These are phyloP conservation scores for Ophiostoma quercus DNA, from an alignment of 2,329 filamentous ascomycete genomes.

Conservation along the genomic window DNA sequence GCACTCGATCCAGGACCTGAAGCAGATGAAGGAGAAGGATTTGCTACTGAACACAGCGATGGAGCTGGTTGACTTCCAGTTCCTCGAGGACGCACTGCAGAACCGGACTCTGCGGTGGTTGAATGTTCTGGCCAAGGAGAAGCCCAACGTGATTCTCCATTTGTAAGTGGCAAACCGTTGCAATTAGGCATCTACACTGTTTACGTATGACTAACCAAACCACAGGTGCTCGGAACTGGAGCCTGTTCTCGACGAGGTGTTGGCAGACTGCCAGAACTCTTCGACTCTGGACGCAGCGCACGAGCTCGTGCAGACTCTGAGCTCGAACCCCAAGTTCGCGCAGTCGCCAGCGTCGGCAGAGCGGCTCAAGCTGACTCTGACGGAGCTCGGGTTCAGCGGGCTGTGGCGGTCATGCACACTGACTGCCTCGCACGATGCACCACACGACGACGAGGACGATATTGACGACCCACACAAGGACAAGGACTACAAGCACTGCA, in stretches of 20 bases:
- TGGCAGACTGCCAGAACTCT: slow-evolving; percentile 59
- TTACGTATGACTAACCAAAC: not conserved
- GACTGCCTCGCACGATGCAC: slow-evolving; percentile 36
- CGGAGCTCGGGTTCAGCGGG: slow-evolving; percentile 58
- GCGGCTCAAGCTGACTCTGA: slow-evolving; percentile 49
- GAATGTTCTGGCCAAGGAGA: slow-evolving; percentile 48
- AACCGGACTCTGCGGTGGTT: slow-evolving; percentile 56
- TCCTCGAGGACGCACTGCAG: slow-evolving; percentile 58
- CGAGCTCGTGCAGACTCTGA: slow-evolving; percentile 53
- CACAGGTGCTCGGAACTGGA: slow-evolving; percentile 53
- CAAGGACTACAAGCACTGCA: slow-evolving; percentile 48
- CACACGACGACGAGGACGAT: slow-evolving; percentile 2
- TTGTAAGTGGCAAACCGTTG: slow-evolving; percentile 43
- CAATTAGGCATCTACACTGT: not conserved
- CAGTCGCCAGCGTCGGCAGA: slow-evolving; percentile 45
- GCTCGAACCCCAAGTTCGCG: slow-evolving; percentile 49
- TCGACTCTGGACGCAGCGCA: slow-evolving; percentile 57
- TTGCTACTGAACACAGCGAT: slow-evolving; percentile 59
- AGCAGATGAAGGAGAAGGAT: slow-evolving; percentile 53
- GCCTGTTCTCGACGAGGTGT: slow-evolving; percentile 54
- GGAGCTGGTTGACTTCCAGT: slow-evolving; percentile 61
- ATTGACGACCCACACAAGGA: not conserved
- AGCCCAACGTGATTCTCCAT: slow-evolving; percentile 53
- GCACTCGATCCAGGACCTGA: slow-evolving; percentile 42
- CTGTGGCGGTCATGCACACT: slow-evolving; percentile 54